Evolutionary conservation across 495 filamentous ascomycete genomes (phyloP).

Genomic region (Penicillium diatomitis): DNA sequence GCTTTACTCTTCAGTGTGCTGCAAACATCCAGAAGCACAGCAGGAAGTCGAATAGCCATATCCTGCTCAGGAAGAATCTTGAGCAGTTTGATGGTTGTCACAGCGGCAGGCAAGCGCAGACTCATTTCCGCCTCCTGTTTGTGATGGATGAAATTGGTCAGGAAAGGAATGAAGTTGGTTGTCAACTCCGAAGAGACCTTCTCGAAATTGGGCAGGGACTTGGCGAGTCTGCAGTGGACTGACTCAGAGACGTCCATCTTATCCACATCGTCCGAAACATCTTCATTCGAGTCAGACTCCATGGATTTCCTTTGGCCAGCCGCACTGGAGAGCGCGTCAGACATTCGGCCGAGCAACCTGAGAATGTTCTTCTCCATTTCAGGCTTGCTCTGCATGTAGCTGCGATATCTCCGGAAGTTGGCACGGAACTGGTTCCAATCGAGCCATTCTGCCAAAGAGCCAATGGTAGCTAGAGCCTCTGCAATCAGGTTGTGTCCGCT

Average conservation of each 20-base stretch:
- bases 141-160: constrained; percentile 76
- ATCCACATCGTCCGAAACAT: constrained; percentile 25
- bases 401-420: constrained; percentile 68
- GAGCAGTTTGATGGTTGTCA: constrained; percentile 78
- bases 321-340: constrained; percentile 59
- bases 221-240: constrained; percentile 44
- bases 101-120: constrained; percentile 76
- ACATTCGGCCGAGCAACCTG: constrained; percentile 67
- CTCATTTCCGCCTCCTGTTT: constrained; percentile 92
- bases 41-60: constrained; percentile 62
- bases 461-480: constrained; percentile 69
- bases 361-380: constrained; percentile 81
- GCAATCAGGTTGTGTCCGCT: constrained; percentile 76
- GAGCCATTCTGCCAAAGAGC: constrained; percentile 59
- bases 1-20: constrained; percentile 84
- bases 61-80: constrained; percentile 65
- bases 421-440: constrained; percentile 90
- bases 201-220: constrained; percentile 55
- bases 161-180: constrained; percentile 62
- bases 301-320: constrained; percentile 29
- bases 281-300: constrained; percentile 28
- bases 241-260: constrained; percentile 19
- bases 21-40: constrained; percentile 82
- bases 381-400: constrained; percentile 69
- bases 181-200: constrained; percentile 68